Evolutionary conservation across 768 basidiomycete genomes (phyloP), one percentile per base, ranked within the genome.

Genomic region (Hortiboletus campestris): DNA sequence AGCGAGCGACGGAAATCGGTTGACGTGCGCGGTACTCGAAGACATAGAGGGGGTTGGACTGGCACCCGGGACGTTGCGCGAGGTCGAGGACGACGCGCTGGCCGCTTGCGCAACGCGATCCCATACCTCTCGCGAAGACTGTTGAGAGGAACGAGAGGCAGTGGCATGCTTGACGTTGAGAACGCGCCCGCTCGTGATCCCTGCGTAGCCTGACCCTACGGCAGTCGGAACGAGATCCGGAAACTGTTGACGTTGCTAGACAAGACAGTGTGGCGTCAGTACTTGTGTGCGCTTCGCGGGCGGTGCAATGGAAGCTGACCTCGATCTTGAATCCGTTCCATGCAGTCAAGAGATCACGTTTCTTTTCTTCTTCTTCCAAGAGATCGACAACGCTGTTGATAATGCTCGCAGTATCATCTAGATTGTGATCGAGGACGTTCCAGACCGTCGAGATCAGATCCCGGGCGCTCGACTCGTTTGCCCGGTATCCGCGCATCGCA

Each of bases 391-490:
- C 76, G 2, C 81, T 75, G 56, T 86, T 88, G 42, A 93, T 76
- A 34, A 91, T 80, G 57, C 87, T 84, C 0, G 85, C 86, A 0
- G 91, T 89, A 31, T 84, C 78, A 49, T 97, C 93, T 20, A 89
- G 68, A 57, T 84, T 75, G 16, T 77, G 70, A 52, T 87, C 85
- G 12, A 89, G 72, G 35, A 89, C 79, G 66, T 86, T 90, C 86
- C 86, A 96, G n/a, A 95, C 77, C 0, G 91, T 95, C 39, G 86
- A 86, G 48, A 98, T 86, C 58, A 98, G 78, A 70, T 96, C 96
- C 4, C 85, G 79, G 3, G 94, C 89, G 39, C 81, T 84, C 10
- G 84, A 83, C 67, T 99, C 95, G 40, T 84, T 84, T 2, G 79
- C 70, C 25, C 83, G 81, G 73, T 88, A 99, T 29, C 88, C 84